phyloP scores from a whole-genome alignment of 805 yeast species.

The Hanseniaspora pseudoguilliermondii region DNA sequence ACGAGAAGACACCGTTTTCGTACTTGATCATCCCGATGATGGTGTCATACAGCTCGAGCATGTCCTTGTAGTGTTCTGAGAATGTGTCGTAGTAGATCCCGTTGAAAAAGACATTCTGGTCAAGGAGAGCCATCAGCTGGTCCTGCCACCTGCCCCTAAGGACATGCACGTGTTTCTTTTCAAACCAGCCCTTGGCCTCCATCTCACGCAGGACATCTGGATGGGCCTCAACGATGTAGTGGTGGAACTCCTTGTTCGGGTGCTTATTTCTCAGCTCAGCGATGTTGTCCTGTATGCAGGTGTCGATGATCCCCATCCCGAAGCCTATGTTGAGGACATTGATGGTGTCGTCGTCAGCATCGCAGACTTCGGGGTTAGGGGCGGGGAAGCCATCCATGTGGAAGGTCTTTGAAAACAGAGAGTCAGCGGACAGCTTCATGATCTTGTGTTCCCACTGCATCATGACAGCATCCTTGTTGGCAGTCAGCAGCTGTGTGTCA shows the following conservation, averaged over 20 bases:
- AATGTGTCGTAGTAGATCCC: slow-evolving; percentile 92
- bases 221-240: slow-evolving; percentile 88
- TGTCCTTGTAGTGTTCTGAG: slow-evolving; percentile 80
- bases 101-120: slow-evolving; percentile 60
- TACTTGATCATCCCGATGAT: slow-evolving; percentile 64
- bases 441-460: slow-evolving; percentile 88
- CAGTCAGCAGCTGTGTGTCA: slow-evolving; percentile 58
- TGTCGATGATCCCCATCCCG: slow-evolving; percentile 93
- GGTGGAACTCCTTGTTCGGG: slow-evolving; percentile 42
- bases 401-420: slow-evolving; percentile 42
- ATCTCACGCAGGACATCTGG: slow-evolving; percentile 72
- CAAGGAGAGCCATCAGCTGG: slow-evolving; percentile 50
- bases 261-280: slow-evolving; percentile 22
- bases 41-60: slow-evolving; percentile 71
- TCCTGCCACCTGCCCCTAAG: slow-evolving; percentile 93
- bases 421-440: slow-evolving; percentile 69
- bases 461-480: slow-evolving; percentile 82
- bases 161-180: slow-evolving; percentile 55
- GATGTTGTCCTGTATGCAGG: slow-evolving; percentile 43
- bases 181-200: slow-evolving; percentile 70
- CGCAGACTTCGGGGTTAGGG: slow-evolving; percentile 18
- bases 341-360: slow-evolving; percentile 30
- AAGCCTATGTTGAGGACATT: slow-evolving; percentile 77
- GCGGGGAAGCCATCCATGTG: slow-evolving; percentile 14
- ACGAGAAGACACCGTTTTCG: slow-evolving; percentile 74